Conservation (phyloP, 805 yeast genomes). For the Candida oleophila region DNA sequence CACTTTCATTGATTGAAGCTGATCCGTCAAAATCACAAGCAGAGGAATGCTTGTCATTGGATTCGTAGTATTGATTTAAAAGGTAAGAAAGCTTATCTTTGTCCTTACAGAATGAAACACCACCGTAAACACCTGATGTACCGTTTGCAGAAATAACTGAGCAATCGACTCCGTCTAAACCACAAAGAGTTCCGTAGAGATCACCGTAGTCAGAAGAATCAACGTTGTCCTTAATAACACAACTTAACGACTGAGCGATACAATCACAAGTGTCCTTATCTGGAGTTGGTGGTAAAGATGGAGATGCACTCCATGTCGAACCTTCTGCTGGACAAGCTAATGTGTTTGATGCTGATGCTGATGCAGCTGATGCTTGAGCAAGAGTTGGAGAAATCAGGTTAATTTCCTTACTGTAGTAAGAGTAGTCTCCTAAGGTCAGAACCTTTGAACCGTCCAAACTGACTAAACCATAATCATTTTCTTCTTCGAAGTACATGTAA, state of each 20-base stretch:
- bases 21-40: constrained; percentile 76
- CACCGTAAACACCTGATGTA: constrained; percentile 65
- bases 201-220: constrained; percentile 56
- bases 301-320: constrained; percentile 62
- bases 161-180: constrained; percentile 49
- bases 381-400: constrained; percentile 34
- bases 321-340: constrained; percentile 61
- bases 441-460: constrained; percentile 50
- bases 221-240: constrained; percentile 62
- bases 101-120: constrained; percentile 67
- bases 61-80: constrained; percentile 60
- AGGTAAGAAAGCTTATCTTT: constrained; percentile 66
- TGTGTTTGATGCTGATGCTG: constrained; percentile 27
- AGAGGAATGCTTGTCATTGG: constrained; percentile 38
- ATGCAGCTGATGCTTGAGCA: constrained; percentile 39
- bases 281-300: constrained; percentile 80
- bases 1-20: constrained; percentile 43
- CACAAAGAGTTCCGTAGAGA: constrained; percentile 60
- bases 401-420: constrained; percentile 33
- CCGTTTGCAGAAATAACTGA: constrained; percentile 63
- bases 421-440: constrained; percentile 61
- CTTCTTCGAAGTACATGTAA: constrained; percentile 87
- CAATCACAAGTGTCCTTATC: constrained; percentile 63
- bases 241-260: constrained; percentile 50
- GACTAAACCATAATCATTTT: constrained; percentile 79